Percentiles rank a stretch among this genome's conserved stretches.
These are phyloP conservation scores for Verticillium alfalfae DNA, from an alignment of 2,329 filamentous ascomycete genomes.

Conservation along the genomic window DNA sequence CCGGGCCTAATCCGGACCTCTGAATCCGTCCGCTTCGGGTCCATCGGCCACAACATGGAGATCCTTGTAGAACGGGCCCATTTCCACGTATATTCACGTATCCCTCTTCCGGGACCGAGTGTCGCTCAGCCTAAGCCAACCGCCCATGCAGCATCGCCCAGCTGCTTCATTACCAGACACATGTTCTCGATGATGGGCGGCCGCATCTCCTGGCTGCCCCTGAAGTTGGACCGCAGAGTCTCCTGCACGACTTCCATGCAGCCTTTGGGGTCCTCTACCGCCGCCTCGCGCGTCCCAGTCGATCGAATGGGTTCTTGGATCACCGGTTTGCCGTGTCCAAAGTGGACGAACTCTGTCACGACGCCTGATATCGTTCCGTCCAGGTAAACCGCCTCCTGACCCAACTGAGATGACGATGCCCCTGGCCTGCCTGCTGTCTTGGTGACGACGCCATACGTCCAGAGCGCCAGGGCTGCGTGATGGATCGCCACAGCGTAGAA, in stretches of 20 bases:
- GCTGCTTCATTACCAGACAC: constrained; percentile 55
- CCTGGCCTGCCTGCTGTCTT: constrained; percentile 28
- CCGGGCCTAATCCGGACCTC: background rate
- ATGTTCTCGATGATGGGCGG: constrained; percentile 65
- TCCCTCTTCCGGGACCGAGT: background rate
- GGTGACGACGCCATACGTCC: constrained; percentile 61
- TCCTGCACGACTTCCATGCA: constrained; percentile 55
- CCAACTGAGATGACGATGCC: constrained; percentile 20
- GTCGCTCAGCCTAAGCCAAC: constrained; percentile 19
- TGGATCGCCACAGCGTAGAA: constrained; percentile 66
- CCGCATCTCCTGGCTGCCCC: constrained; percentile 30
- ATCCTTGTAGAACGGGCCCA: background rate
- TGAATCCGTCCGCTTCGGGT: background rate
- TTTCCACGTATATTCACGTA: background rate
- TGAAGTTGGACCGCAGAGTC: constrained; percentile 49
- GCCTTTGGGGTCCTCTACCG: constrained; percentile 49
- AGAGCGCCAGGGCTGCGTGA: constrained; percentile 62
- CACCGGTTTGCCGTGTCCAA: constrained; percentile 48
- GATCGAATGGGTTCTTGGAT: constrained; percentile 30
- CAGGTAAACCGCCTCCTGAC: constrained; percentile 40
- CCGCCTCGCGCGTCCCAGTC: constrained; percentile 25
- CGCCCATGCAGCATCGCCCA: constrained; percentile 44
- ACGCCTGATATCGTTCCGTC: constrained; percentile 49
- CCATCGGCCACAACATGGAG: background rate
- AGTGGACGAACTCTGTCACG: constrained; percentile 50